Evolutionary conservation across 805 yeast genomes (phyloP).

Genomic region (Candida sakaeoensis): DNA sequence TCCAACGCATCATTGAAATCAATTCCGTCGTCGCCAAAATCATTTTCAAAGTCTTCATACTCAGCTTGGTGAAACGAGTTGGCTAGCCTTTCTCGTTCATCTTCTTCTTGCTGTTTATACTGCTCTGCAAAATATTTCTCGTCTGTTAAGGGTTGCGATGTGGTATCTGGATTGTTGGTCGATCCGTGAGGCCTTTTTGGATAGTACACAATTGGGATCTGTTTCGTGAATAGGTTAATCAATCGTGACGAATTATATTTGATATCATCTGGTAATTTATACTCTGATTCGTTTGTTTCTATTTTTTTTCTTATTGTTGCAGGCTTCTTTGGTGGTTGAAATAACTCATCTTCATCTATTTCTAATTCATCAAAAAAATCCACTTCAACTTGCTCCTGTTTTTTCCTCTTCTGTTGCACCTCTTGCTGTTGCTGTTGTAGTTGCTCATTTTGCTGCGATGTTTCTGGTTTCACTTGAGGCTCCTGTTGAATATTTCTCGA

Average conservation of each 20-base stretch:
- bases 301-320: slow-evolving; percentile 12
- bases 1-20: slow-evolving; percentile 43
- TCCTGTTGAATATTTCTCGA: slow-evolving; percentile 21
- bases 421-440: too few species aligned
- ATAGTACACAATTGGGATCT: slow-evolving; percentile 14
- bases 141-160: slow-evolving; percentile 43
- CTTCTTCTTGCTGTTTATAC: slow-evolving; percentile 43
- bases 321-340: slow-evolving; percentile 28
- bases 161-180: neutral
- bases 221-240: slow-evolving; percentile 61
- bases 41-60: slow-evolving; percentile 36
- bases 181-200: slow-evolving; percentile 11
- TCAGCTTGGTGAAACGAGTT: slow-evolving; percentile 39
- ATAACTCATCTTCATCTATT: slow-evolving; percentile 30
- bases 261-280: slow-evolving; percentile 68
- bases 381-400: slow-evolving; percentile 22
- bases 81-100: slow-evolving; percentile 35
- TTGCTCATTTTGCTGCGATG: too few species aligned
- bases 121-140: slow-evolving; percentile 71
- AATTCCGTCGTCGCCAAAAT: slow-evolving; percentile 30
- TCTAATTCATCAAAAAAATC: slow-evolving; percentile 29
- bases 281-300: slow-evolving; percentile 13
- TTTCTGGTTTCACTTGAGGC: slow-evolving; percentile 4
- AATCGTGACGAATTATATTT: slow-evolving; percentile 68
- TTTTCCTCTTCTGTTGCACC: slow-evolving; percentile 7